Conservation (phyloP, 2,329 filamentous ascomycete species). For the Xylariaceae sp. region DNA sequence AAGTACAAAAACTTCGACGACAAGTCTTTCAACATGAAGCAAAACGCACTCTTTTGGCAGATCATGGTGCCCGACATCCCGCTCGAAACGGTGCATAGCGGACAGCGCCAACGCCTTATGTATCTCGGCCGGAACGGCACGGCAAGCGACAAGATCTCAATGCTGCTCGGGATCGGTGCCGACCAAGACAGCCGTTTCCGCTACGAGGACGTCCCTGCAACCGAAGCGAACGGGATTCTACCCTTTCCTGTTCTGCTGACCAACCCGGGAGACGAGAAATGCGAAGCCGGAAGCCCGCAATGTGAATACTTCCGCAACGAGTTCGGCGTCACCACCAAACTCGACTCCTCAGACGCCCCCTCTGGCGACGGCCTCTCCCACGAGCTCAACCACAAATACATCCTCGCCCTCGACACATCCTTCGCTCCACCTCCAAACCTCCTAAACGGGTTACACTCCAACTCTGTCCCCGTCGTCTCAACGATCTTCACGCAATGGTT, state of each 20-base stretch:
- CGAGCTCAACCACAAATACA: slow-evolving; percentile 63
- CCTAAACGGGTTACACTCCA: slow-evolving; percentile 61
- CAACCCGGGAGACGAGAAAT: slow-evolving; percentile 51
- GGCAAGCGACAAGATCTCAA: slow-evolving; percentile 42
- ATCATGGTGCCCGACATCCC: slow-evolving; percentile 58
- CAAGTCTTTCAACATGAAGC: slow-evolving; percentile 55
- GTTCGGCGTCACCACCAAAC: slow-evolving; percentile 47
- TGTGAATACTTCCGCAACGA: slow-evolving; percentile 51
- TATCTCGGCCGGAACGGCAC: slow-evolving; percentile 62
- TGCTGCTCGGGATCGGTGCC: slow-evolving; percentile 50
- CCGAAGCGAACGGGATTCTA: slow-evolving; percentile 51
- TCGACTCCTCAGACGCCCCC: no score
- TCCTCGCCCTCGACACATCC: slow-evolving; percentile 69
- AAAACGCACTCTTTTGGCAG: slow-evolving; percentile 68
- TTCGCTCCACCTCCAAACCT: slow-evolving; percentile 59
- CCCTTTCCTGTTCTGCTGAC: slow-evolving; percentile 57
- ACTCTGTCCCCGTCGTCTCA: slow-evolving; percentile 65
- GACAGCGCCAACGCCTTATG: slow-evolving; percentile 68
- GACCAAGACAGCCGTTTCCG: slow-evolving; percentile 41
- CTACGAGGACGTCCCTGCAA: slow-evolving; percentile 52
- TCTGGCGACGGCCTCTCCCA: slow-evolving; percentile 50
- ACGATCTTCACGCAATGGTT: slow-evolving; percentile 78
- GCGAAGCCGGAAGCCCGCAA: slow-evolving; percentile 44
- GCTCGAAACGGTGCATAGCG: slow-evolving; percentile 57
- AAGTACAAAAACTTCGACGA: slow-evolving; percentile 45